phyloP scores from a whole-genome alignment of 305 asterid species.

The Stenogyne calaminthoides region DNA sequence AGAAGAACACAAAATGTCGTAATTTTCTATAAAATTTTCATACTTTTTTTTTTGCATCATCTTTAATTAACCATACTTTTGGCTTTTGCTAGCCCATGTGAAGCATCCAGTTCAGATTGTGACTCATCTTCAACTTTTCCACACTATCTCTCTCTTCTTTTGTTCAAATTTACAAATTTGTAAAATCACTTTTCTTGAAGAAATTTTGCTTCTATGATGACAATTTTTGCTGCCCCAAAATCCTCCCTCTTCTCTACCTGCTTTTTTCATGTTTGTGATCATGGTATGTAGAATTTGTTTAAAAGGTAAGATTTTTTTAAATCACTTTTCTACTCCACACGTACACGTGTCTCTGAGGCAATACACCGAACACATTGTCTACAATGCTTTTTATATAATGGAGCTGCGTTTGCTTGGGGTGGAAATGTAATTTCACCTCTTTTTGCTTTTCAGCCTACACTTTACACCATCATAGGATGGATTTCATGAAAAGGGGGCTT shows the following conservation, averaged over 20 bases:
- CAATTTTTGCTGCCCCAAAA: background rate
- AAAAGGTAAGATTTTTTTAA: conserved; percentile 34
- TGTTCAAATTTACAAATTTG: too few relatives aligned
- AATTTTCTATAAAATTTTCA: background rate
- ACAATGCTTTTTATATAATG: background rate
- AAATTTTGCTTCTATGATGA: conserved; percentile 1
- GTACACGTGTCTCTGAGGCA: conserved; percentile 40
- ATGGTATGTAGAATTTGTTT: conserved; percentile 30
- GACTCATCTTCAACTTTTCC: conserved; percentile 33
- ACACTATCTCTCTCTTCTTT: background rate
- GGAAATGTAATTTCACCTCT: background rate
- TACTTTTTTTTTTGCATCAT: conserved; percentile 7
- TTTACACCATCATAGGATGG: conserved; percentile 22
- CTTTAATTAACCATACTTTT: conserved; percentile 22
- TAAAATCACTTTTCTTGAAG: background rate
- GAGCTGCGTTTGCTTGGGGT: conserved; percentile 10
- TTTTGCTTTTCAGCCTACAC: conserved; percentile 22
- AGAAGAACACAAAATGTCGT: background rate
- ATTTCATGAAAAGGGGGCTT: conserved; percentile 26
- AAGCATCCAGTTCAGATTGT: conserved; percentile 39
- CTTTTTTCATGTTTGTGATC: conserved; percentile 25
- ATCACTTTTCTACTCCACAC: conserved; percentile 12
- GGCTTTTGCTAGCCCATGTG: conserved; percentile 46
- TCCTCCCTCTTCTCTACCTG: conserved; percentile 14
- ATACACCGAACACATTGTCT: conserved; percentile 25